phyloP scores from a whole-genome alignment of 192 early-diverging fungal species.

The Gaertneriomyces semiglobifer region DNA sequence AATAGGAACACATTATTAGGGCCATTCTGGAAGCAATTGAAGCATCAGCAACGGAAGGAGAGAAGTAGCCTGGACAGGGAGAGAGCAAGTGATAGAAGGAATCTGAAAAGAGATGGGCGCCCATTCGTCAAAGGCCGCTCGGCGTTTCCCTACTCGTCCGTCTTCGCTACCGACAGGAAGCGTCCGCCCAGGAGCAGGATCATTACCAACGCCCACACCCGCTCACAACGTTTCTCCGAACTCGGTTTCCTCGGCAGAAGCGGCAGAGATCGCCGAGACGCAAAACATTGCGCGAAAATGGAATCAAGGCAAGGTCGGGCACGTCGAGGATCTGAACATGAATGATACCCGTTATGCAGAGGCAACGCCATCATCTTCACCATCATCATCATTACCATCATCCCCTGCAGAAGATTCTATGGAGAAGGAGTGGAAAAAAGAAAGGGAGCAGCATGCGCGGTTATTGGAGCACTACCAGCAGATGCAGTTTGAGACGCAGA shows the following conservation, averaged over 20 bases:
- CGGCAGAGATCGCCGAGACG: neutral
- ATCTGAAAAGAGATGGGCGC: constrained; percentile 3
- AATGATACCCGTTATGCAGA: too few relatives aligned
- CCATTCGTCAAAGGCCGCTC: constrained; percentile 15
- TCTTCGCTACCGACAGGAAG: neutral
- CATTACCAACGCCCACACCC: neutral
- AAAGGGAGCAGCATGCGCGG: constrained; percentile 15
- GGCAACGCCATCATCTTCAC: too few relatives aligned
- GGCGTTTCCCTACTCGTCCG: constrained; percentile 22
- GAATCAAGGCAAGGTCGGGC: too few relatives aligned
- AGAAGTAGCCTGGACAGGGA: too few relatives aligned
- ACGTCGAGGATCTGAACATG: too few relatives aligned
- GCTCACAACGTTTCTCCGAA: neutral
- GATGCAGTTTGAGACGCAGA: constrained; percentile 16
- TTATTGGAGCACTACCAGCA: constrained; percentile 23
- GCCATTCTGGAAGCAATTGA: too few relatives aligned
- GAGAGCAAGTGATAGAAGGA: too few relatives aligned
- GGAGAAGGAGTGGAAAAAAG: too few relatives aligned
- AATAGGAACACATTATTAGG: too few relatives aligned
- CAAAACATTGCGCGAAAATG: constrained; percentile 7
- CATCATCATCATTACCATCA: too few relatives aligned
- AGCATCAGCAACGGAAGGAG: too few relatives aligned
- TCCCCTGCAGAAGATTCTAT: too few relatives aligned
- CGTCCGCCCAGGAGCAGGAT: neutral
- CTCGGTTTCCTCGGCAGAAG: neutral